Evolutionary conservation across 345 rosid genomes (phyloP).

Genomic region (Lumnitzera racemosa): DNA sequence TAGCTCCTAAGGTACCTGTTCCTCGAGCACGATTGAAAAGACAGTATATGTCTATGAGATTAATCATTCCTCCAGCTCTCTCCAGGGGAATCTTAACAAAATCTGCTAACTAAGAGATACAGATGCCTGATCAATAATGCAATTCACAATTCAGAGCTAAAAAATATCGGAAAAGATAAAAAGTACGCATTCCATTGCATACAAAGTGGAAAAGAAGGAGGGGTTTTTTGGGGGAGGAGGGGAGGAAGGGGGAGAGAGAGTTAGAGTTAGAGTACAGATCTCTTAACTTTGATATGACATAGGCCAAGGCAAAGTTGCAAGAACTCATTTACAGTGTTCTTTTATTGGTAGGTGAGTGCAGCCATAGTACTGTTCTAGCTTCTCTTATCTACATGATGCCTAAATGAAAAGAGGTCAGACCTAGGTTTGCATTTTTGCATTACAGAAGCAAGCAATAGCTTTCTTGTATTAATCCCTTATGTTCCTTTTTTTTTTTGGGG

Average conservation of each 20-base stretch:
- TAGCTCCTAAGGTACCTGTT: slow-evolving; percentile 50
- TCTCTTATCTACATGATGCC: too few species aligned
- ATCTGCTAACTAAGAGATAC: slow-evolving; percentile 71
- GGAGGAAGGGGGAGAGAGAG: neutral
- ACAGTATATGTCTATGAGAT: slow-evolving; percentile 83
- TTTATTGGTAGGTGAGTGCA: too few species aligned
- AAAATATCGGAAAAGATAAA: neutral
- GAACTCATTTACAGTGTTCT: slow-evolving; percentile 6
- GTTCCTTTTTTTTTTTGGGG: too few species aligned
- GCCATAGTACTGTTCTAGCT: too few species aligned
- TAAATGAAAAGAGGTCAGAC: too few species aligned
- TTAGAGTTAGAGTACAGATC: neutral
- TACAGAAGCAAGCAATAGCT: too few species aligned
- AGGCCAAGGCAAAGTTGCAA: slow-evolving; percentile 1
- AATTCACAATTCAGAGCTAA: neutral
- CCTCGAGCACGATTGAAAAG: slow-evolving; percentile 96
- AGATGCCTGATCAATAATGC: slow-evolving; percentile 6
- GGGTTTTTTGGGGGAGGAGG: too few species aligned
- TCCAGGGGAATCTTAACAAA: slow-evolving; percentile 81
- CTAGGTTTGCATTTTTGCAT: too few species aligned
- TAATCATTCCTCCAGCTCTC: slow-evolving; percentile 94
- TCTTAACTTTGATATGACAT: neutral
- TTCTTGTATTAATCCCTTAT: too few species aligned
- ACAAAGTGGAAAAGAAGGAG: neutral
- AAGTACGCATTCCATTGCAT: neutral